Base-by-base conservation (phyloP, 2,329 filamentous ascomycete genomes). In the Claviceps sp. region DNA sequence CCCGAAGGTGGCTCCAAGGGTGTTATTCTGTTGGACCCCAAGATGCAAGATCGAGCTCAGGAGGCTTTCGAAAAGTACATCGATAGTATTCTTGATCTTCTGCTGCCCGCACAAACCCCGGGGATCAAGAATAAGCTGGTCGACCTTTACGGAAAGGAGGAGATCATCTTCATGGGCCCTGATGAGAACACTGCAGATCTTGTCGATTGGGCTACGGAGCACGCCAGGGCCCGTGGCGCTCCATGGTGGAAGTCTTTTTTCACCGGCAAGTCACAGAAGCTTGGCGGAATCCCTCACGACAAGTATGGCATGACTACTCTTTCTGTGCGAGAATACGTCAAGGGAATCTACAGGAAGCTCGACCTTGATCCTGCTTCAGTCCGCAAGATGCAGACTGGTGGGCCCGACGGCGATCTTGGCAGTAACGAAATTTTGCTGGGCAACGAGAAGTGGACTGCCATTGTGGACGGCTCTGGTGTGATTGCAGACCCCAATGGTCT, bases 241-340 rank as follows among this genome's bases (percentile, higher is more conserved):
- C 88, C 89, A 29, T 98, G 91, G 88, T 98, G 93, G 93, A 98
- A 98, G 77, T 98, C 93, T 0, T 98, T 98, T 80, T 98, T 98
- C 77, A 98, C 93, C 2, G 93, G 93, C 63, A 98, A 98, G 78
- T 95, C 88, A 60, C 93, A 89, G 50, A 93, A 86, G 69, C 79
- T 98, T 14, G 93, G 93, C 56, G 93, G 93, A 64, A 98, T 98
- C 59, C 93, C 93, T 39, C 93, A 98, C 69, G 93, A 98, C 66
- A 72, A 76, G 42, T 98, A 98, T 64, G 93, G 93, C 61, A 98
- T 98, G 93, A 98, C 93, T 1, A 97, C 93, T 0, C 72, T 97
- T 52, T 96, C 90, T 5, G 91, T 98, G 48, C 88, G 93, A 45
- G 88, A 98, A 70, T 98, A 94, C 61, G 87, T 98, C 58, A 82